Percentiles rank a stretch among this genome's conserved stretches.
Conservation (phyloP, 306 rosid genomes). For the Vachellia collinsii region DNA sequence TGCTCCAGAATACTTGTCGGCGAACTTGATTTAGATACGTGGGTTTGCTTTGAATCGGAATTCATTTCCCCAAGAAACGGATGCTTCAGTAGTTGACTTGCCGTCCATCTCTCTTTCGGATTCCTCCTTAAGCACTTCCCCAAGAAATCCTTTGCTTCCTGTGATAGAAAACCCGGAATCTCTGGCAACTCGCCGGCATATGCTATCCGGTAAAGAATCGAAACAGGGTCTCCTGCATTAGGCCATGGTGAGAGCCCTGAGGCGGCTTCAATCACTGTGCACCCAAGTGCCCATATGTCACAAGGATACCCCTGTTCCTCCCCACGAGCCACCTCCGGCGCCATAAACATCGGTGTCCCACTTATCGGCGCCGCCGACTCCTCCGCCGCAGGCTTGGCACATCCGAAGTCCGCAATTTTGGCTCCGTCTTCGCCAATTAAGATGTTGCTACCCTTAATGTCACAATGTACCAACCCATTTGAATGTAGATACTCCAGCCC, state of each 20-base stretch:
- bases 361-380: slow-evolving; percentile 20
- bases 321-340: slow-evolving; percentile 94
- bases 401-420: slow-evolving; percentile 89
- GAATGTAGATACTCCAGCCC: slow-evolving; percentile 77
- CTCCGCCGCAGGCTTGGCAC: slow-evolving; percentile 49
- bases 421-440: slow-evolving; percentile 60
- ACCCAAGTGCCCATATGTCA: slow-evolving; percentile 94
- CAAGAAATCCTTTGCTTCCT: slow-evolving; percentile 79
- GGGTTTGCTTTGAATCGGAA: slow-evolving; percentile 39
- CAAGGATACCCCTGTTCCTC: slow-evolving; percentile 72
- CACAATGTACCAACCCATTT: slow-evolving; percentile 85
- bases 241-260: slow-evolving; percentile 79
- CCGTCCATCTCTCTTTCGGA: slow-evolving; percentile 78
- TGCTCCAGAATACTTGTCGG: slow-evolving; percentile 92
- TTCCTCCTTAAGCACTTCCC: slow-evolving; percentile 74
- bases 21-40: slow-evolving; percentile 56
- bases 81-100: slow-evolving; percentile 71
- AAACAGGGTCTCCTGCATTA: slow-evolving; percentile 56
- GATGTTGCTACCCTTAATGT: slow-evolving; percentile 81
- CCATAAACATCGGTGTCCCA: slow-evolving; percentile 94
- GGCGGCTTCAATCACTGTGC: slow-evolving; percentile 82
- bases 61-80: slow-evolving; percentile 62
- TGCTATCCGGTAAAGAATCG: slow-evolving; percentile 64
- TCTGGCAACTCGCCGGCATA: slow-evolving; percentile 66
- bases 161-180: slow-evolving; percentile 77